Evolutionary conservation across 306 rosid genomes (phyloP).

Genomic region (Sphenostylis stenocarpa): DNA sequence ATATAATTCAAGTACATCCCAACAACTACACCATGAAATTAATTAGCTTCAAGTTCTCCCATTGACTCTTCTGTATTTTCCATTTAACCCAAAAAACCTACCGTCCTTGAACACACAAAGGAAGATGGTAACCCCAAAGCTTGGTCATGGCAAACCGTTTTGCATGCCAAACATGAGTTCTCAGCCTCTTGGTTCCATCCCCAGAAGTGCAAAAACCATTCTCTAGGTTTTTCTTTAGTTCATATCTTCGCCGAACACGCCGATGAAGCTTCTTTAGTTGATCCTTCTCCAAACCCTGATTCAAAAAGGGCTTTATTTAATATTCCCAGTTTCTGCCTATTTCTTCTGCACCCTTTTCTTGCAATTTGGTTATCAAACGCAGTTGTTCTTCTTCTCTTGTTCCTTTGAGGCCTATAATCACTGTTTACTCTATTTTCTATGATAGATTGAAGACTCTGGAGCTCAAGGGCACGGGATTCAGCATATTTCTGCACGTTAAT

Average conservation of each 20-base stretch:
- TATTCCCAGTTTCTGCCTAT: constrained; percentile 34
- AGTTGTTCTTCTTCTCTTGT: constrained; percentile 84
- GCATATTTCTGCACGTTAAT: constrained; percentile 61
- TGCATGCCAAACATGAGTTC: constrained; percentile 96
- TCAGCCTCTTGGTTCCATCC: constrained; percentile 81
- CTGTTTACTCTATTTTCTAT: constrained; percentile 43
- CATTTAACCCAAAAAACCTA: constrained; percentile 5
- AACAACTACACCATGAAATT: neutral
- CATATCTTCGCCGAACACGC: constrained; percentile 59
- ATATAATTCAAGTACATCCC: constrained; percentile 2
- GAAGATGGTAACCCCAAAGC: constrained; percentile 86
- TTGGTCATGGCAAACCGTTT: constrained; percentile 81
- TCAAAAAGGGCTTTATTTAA: constrained; percentile 22
- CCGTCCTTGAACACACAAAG: constrained; percentile 81
- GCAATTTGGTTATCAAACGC: constrained; percentile 51
- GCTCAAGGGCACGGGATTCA: constrained; percentile 64
- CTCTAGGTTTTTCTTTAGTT: constrained; percentile 58
- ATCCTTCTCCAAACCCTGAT: constrained; percentile 30
- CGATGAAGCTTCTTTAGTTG: constrained; percentile 48
- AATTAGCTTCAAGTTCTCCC: constrained; percentile 10
- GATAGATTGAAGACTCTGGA: constrained; percentile 61
- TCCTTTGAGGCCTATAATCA: constrained; percentile 64
- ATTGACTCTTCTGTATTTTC: neutral
- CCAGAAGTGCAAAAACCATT: constrained; percentile 64
- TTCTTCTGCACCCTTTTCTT: constrained; percentile 40